A percentile compares a stretch with the other conserved stretches of the same genome.
phyloP scores from a whole-genome alignment of 306 rosid genomes.

The Rosa persica region DNA sequence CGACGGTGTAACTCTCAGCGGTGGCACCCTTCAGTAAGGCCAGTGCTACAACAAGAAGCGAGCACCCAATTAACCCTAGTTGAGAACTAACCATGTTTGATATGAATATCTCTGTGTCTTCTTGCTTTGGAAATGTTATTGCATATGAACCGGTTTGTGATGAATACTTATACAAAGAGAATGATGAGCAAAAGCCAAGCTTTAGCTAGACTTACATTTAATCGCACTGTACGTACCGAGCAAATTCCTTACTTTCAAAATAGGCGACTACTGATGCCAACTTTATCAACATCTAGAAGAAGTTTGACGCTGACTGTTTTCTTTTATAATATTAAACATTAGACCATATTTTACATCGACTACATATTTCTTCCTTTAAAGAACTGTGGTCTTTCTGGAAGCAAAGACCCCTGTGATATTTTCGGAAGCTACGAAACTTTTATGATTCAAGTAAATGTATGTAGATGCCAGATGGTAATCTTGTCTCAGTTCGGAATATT shows the following conservation, averaged over 20 bases:
- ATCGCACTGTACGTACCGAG: neutral
- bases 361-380: neutral
- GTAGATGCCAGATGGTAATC: too few species aligned
- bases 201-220: neutral
- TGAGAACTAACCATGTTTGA: neutral
- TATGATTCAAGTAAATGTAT: too few species aligned
- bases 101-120: constrained; percentile 2
- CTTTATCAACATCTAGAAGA: neutral
- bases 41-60: constrained; percentile 11
- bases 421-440: neutral
- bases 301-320: constrained; percentile 12
- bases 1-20: constrained; percentile 20
- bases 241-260: constrained; percentile 16
- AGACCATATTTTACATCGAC: neutral
- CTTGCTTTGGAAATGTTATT: neutral
- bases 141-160: neutral
- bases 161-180: neutral
- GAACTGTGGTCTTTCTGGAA: neutral
- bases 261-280: constrained; percentile 15
- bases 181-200: neutral
- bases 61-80: constrained; percentile 20
- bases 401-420: neutral
- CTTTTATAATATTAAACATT: neutral
- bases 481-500: too few species aligned
- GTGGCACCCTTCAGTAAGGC: constrained; percentile 9